These are phyloP conservation scores for Leccinum olivaceopallidum DNA, from an alignment of 768 basidiomycete species.

Conservation along the genomic window DNA sequence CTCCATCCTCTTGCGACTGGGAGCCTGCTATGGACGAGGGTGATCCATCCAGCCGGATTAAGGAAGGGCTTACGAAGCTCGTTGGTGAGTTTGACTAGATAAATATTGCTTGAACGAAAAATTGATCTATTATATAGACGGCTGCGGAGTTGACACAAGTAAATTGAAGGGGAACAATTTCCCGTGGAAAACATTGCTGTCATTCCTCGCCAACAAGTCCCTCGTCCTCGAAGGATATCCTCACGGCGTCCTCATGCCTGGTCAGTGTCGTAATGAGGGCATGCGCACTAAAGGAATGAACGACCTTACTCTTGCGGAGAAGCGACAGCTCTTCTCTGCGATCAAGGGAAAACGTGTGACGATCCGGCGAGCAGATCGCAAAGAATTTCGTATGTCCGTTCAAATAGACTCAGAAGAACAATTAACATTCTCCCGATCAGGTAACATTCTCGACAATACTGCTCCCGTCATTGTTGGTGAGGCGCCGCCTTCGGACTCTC, in stretches of 20 bases:
- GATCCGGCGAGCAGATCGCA: background rate
- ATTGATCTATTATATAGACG: background rate
- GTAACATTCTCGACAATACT: background rate
- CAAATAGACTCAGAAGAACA: no score
- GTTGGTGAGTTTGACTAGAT: background rate
- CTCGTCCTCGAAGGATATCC: background rate
- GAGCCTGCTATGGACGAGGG: no score
- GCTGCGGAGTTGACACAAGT: background rate
- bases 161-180: background rate
- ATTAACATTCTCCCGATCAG: background rate
- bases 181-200: background rate
- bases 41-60: background rate
- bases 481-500: background rate
- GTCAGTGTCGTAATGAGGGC: background rate
- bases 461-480: background rate
- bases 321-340: background rate
- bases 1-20: no score
- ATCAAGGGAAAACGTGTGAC: background rate
- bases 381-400: background rate
- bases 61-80: background rate
- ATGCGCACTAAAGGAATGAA: background rate
- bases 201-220: background rate
- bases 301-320: background rate
- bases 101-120: no score
- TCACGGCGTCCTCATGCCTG: background rate